Conservation (phyloP, 441 rosid species). For the Erodium trifolium region DNA sequence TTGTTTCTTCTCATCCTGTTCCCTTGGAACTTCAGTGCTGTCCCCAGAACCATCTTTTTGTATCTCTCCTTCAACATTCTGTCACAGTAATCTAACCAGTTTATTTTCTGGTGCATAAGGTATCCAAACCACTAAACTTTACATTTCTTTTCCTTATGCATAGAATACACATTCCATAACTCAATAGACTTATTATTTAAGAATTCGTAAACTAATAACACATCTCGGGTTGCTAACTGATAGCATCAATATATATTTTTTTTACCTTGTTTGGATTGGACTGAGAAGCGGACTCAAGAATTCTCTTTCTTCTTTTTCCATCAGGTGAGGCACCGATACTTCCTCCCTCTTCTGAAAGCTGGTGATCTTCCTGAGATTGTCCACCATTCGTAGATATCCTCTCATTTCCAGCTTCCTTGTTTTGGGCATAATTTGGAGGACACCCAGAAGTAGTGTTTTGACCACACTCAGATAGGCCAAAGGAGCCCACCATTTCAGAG, state of each 20-base stretch:
- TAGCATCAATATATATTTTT: too few relatives aligned
- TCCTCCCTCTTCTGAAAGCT: constrained; percentile 38
- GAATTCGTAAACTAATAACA: background rate
- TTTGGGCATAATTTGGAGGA: constrained; percentile 34
- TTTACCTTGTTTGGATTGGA: constrained; percentile 39
- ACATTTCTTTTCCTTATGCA: background rate
- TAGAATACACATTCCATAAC: background rate
- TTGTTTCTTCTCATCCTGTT: constrained; percentile 52
- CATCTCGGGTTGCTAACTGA: constrained; percentile 1
- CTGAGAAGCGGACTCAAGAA: constrained; percentile 27
- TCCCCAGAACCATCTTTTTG: constrained; percentile 41
- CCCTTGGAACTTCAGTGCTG: constrained; percentile 32
- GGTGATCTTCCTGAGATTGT: constrained; percentile 39
- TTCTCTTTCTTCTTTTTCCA: constrained; percentile 43
- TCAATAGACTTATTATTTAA: background rate
- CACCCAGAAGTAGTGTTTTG: constrained; percentile 28
- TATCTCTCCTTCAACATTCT: constrained; percentile 52
- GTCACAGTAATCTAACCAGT: constrained; percentile 18
- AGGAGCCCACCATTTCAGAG: constrained; percentile 46
- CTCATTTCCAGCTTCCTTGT: constrained; percentile 33
- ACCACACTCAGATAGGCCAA: constrained; percentile 30
- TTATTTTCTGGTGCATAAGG: background rate
- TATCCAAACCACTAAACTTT: too few relatives aligned
- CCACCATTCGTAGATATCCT: constrained; percentile 30
- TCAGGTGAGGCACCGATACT: constrained; percentile 27